Base-by-base conservation (phyloP, 345 rosid species). In the Draba incana region DNA sequence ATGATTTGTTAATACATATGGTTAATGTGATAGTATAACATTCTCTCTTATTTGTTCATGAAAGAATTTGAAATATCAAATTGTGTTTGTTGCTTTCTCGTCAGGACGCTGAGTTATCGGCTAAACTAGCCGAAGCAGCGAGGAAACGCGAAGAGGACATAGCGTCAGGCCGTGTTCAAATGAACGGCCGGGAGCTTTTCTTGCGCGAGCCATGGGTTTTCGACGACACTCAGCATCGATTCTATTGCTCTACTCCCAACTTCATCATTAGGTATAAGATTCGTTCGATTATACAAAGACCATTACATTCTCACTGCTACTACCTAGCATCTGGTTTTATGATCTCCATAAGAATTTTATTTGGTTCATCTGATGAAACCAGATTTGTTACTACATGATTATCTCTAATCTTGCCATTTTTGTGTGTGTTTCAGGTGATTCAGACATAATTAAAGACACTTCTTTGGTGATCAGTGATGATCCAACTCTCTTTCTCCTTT, bases 121-220 rank as follows among this genome's bases (percentile, higher is more conserved):
- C 86, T 13, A 83, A 81, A 75, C 77, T 78, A 79, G 96, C 90
- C 12, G 95, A 86, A 83, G 87, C 85, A 51, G 86, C 83, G 11
- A 88, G 89, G 81, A 89, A 86, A 77, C 97, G 95, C 8, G 78
- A 84, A 4, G 81, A 92, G 68, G 97, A 84, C 68, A 88, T 92
- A 71, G 95, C 90, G 10, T 75, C 92, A 8, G 91, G 92, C 35
- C 83, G 81, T 10, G 86, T 83, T 55, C 89, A 62, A 52, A 89
- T 86, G 98, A 92, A 86, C 37, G 98, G 98, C 12, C 84, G 95
- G 10, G 98, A 92, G 83, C 89, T 92, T 69, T 92, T 89, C 84
- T 51, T 78, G 74, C 92, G 81, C 37, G 86, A 89, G 69, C 98
- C 98, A 1, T 81, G 84, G 87, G 89, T 85, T 42, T 92, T 92